Conservation (phyloP, 2,329 filamentous ascomycete species). For the Neopestalotiopsis sp. region DNA sequence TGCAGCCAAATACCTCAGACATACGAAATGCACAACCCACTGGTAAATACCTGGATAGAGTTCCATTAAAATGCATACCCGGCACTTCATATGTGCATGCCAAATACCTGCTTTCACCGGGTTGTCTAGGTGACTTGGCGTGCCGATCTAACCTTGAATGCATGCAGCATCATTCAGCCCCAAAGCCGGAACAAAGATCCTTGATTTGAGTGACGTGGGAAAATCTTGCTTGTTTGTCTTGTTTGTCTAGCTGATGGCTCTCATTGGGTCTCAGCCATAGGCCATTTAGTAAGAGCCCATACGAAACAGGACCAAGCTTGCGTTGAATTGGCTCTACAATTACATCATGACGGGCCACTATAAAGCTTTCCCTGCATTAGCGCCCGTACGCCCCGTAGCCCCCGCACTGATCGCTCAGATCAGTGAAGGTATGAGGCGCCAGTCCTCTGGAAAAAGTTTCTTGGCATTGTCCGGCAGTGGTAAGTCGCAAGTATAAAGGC, state of each 20-base stretch:
- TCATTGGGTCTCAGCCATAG: not conserved
- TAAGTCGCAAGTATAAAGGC: not conserved
- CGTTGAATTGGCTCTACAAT: slow-evolving; percentile 10
- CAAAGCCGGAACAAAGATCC: not conserved
- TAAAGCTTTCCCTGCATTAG: slow-evolving; percentile 14
- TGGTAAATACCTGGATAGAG: not conserved
- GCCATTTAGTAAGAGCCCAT: slow-evolving; percentile 4
- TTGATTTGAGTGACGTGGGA: not conserved
- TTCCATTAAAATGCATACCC: not conserved
- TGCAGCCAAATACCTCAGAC: not conserved
- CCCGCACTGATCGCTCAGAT: slow-evolving; percentile 4
- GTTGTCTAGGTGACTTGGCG: not conserved
- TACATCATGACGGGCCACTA: slow-evolving; percentile 16
- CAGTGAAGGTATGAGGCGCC: slow-evolving; percentile 5
- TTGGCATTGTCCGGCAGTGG: slow-evolving; percentile 12
- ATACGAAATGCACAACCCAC: not conserved
- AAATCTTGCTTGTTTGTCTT: slow-evolving; percentile 5
- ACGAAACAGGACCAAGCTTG: not conserved
- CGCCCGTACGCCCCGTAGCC: not conserved
- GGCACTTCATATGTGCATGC: too few species aligned
- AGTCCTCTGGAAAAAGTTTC: not conserved
- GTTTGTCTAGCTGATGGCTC: not conserved
- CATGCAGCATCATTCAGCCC: not conserved
- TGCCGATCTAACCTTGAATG: not conserved
- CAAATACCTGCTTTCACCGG: not conserved